Evolutionary conservation across 768 basidiomycete species (phyloP), one percentile per base, ranked within the genome.

Genomic region (Naganishia vishniacii): DNA sequence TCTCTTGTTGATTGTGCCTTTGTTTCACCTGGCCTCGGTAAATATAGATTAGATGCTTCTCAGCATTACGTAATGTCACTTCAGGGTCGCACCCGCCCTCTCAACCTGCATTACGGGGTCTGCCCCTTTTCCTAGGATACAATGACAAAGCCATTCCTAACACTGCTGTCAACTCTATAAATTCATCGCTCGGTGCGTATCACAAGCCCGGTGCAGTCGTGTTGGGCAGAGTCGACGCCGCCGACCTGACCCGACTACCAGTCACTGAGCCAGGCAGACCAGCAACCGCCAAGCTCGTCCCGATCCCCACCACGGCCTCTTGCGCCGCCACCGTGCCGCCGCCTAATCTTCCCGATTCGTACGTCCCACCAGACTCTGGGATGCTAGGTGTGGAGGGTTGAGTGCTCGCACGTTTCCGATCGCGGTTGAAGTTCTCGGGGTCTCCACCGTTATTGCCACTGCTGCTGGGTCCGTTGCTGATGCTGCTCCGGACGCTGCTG

Each of bases 401-500:
- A 12, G 34, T 56, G 16, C 20, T 37, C 37, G 53, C 53, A 56
- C 53, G 53, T 56, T 34, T 20, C 53, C 53, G 53, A 56, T 56
- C 53, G 34, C 53, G 53, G 53, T 56, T n/a, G 53, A 34, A 56
- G 37, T 56, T 32, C 23, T 56, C 53, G 37, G 23, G 32, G 34
- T 34, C 53, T 56, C 53, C 53, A 13, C 53, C 32, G 37, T 7
- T 37, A 37, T 26, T 26, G 53, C 32, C 23, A 40, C 34, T 16
- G 23, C 32, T 34, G 20, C 32, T 16, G 53, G 23, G 34, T 37
- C 53, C 34, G 53, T n/a, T 41, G 34, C 53, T 56, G 31, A 56
- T 41, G 18, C 53, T 56, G 53, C 53, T 56, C 37, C 53, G 34
- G 53, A 40, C 53, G 53, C 37, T 56, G 53, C 53, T 37, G 53